Base-by-base conservation (phyloP, 2,329 filamentous ascomycete genomes). In the Helicocarpus griseus region DNA sequence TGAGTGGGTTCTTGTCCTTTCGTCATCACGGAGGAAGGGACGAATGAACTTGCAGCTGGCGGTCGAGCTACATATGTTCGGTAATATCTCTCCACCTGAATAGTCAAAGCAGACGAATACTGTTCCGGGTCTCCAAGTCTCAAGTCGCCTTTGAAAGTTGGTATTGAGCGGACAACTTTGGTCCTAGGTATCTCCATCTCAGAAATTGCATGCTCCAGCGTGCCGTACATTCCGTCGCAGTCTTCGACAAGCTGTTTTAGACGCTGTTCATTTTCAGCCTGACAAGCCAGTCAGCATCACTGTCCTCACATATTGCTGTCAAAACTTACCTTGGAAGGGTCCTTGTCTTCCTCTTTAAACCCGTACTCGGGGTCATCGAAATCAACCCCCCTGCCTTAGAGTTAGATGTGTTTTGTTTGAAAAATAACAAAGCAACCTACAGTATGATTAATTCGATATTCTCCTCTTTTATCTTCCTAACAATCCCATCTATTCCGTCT, bases 301-400 rank as follows among this genome's bases (percentile, higher is more conserved):
- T 1, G 3, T 38, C 22, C 9, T 33, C 35, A 3, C n/a, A 8
- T 6, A 22, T 17, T n/a, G n/a, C 41, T 26, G 17, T 17, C 22
- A 44, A 7, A 24, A 48, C 49, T 38, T 62, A 85, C 83, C 76
- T 97, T 97, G 48, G 68, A 65, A 0, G 66, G 58, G 17, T 83
- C 72, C 65, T 98, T 98, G 57, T 86, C 80, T 66, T 96, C 89
- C 70, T 97, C 91, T 66, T 95, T 95, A 64, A 88, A 87, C 39
- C 90, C 90, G 63, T 85, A 95, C 2, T 95, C 89, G 1, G 81
- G 65, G 65, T 96, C 89, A 64, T 98, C 89, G 67, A 98, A 97
- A 65, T 98, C 93, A 17, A 95, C 81, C 13, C 93, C 93, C 50
- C 86, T 90, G 53, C 3, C 40, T 21, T 28, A 29, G 21, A n/a